Conservation (phyloP, 805 yeast species). For the Starmerella ratchasimensis region DNA sequence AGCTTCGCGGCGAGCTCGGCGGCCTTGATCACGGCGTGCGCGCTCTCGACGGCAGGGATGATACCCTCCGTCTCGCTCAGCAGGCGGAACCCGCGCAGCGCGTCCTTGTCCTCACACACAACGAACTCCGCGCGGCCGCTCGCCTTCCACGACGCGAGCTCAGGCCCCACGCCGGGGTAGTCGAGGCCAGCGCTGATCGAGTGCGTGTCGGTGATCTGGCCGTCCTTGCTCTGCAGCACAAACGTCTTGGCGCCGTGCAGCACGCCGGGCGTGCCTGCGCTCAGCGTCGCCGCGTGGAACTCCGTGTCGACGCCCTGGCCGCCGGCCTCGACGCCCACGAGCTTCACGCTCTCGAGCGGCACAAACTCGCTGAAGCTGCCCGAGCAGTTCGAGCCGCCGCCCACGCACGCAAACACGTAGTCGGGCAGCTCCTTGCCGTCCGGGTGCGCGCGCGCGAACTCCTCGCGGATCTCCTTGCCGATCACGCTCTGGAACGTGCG, state of each 20-base stretch:
- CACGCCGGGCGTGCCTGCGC: conserved; percentile 94
- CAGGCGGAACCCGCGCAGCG: conserved; percentile 76
- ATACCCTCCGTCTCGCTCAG: conserved; percentile 93
- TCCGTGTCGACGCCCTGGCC: conserved; percentile 89
- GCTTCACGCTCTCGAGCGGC: conserved; percentile 57
- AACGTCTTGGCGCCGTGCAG: conserved; percentile 96
- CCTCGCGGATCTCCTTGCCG: conserved; percentile 88
- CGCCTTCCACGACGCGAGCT: conserved; percentile 86
- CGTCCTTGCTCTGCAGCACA: conserved; percentile 80
- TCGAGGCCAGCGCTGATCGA: conserved; percentile 97
- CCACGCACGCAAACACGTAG: conserved; percentile 95
- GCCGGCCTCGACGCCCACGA: conserved; percentile 96
- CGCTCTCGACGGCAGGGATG: conserved; percentile 94
- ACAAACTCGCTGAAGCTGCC: conserved; percentile 95
- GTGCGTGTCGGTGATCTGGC: conserved; percentile 95
- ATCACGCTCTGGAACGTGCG: conserved; percentile 97
- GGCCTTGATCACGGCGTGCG: conserved; percentile 93
- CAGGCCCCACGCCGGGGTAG: conserved; percentile 99
- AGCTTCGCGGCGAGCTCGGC: conserved; percentile 73
- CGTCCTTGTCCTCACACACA: conserved; percentile 93
- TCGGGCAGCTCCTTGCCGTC: conserved; percentile 65
- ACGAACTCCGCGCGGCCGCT: conserved; percentile 82
- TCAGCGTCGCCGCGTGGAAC: conserved; percentile 86
- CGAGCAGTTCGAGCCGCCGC: conserved; percentile 95
- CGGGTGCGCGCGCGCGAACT: conserved; percentile 61